These are phyloP conservation scores for Verticillium isaacii DNA, from an alignment of 2,329 filamentous ascomycete genomes.

Conservation along the genomic window DNA sequence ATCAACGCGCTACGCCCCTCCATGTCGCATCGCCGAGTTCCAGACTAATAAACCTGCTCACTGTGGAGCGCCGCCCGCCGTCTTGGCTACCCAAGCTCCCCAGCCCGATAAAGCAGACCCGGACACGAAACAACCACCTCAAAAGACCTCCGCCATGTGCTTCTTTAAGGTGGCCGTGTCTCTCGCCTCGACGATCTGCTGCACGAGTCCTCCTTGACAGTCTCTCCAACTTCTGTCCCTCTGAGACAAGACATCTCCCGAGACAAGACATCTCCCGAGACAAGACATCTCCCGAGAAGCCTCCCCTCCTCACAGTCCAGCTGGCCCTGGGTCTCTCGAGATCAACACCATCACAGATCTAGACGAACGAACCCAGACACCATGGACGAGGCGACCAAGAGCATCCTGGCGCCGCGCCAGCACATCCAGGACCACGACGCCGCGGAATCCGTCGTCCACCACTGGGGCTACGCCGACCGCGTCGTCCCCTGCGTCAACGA, in stretches of 20 bases:
- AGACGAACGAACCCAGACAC: neutral
- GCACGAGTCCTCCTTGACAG: neutral
- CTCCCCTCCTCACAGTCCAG: neutral
- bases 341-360: neutral
- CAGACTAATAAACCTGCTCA: slow-evolving; percentile 1
- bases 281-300: neutral
- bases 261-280: too few species aligned
- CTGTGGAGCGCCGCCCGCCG: neutral
- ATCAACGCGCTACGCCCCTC: neutral
- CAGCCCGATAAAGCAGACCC: neutral
- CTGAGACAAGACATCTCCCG: neutral
- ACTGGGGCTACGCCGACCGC: slow-evolving; percentile 44
- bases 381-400: slow-evolving; percentile 8
- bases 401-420: slow-evolving; percentile 13
- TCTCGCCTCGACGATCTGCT: neutral
- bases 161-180: neutral
- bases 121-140: neutral
- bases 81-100: neutral
- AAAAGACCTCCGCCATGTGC: neutral
- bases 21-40: neutral
- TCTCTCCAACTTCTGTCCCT: neutral
- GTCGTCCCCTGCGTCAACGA: slow-evolving; percentile 41
- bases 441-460: slow-evolving; percentile 28
- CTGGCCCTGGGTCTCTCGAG: neutral
- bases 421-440: slow-evolving; percentile 38